A percentile compares a stretch with the other conserved stretches of the same genome.
These are phyloP conservation scores for Solanum hybrid DNA, from an alignment of 305 asterid genomes.

Conservation along the genomic window DNA sequence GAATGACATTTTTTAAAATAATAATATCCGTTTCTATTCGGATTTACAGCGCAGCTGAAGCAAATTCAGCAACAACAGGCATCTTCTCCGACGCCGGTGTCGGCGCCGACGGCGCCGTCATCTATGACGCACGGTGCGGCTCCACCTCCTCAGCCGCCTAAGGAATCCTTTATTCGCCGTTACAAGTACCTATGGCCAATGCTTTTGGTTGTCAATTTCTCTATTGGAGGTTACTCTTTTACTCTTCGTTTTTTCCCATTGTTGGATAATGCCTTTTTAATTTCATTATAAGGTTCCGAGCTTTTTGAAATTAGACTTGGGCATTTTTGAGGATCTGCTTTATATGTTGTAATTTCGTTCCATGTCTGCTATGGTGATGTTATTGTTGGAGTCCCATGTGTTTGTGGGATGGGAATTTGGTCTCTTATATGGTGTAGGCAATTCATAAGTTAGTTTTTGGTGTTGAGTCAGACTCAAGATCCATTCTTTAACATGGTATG, in stretches of 20 bases:
- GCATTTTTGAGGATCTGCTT: not conserved
- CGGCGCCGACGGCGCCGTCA: not conserved
- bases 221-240: slow-evolving; percentile 8
- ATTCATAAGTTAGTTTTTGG: not conserved
- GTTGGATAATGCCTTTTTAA: not conserved
- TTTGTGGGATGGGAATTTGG: not conserved
- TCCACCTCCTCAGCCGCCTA: slow-evolving; percentile 12
- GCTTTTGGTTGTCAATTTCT: slow-evolving; percentile 14
- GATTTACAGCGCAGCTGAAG: slow-evolving; percentile 7
- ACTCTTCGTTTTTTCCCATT: not conserved
- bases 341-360: not conserved
- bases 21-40: not conserved
- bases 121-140: not conserved
- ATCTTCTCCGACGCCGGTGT: not conserved
- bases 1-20: not conserved
- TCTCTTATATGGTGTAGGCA: not conserved
- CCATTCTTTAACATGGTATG: not conserved
- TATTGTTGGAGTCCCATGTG: not conserved
- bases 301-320: not conserved
- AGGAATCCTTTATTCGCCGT: slow-evolving; percentile 11
- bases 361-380: not conserved
- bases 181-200: slow-evolving; percentile 5
- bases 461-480: not conserved
- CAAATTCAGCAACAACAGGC: slow-evolving; percentile 2
- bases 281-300: not conserved